phyloP scores from a whole-genome alignment of 768 basidiomycete genomes.

The Lyophyllum semitale region DNA sequence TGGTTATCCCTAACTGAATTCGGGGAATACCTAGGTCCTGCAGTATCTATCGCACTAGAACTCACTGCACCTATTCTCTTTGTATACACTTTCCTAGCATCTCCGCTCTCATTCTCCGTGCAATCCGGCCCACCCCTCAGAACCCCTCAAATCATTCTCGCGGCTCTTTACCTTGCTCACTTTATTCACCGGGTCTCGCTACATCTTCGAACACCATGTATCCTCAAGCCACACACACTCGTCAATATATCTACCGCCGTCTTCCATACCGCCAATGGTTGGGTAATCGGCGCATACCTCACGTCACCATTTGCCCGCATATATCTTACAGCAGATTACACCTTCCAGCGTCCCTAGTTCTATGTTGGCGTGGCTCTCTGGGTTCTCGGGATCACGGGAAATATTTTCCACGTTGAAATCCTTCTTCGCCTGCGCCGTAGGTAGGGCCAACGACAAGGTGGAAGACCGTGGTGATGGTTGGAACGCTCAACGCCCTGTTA shows the following conservation, averaged over 20 bases:
- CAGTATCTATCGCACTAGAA: slow-evolving; percentile 76
- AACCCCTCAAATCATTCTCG: slow-evolving; percentile 50
- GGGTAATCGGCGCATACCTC: slow-evolving; percentile 67
- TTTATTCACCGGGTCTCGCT: slow-evolving; percentile 86
- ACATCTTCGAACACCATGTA: slow-evolving; percentile 66
- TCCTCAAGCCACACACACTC: slow-evolving; percentile 69
- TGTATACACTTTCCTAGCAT: slow-evolving; percentile 43
- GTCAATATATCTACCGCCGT: slow-evolving; percentile 53
- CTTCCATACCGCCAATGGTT: slow-evolving; percentile 77
- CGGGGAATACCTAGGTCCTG: not conserved
- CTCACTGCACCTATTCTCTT: slow-evolving; percentile 59
- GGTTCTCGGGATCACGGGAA: slow-evolving; percentile 70
- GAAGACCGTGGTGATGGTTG: slow-evolving; percentile 25
- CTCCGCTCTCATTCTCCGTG: slow-evolving; percentile 46
- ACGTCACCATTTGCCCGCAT: slow-evolving; percentile 52
- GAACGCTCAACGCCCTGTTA: slow-evolving; percentile 34
- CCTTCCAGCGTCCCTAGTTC: slow-evolving; percentile 42
- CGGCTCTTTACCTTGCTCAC: slow-evolving; percentile 64
- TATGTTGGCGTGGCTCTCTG: slow-evolving; percentile 68
- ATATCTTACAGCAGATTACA: slow-evolving; percentile 35
- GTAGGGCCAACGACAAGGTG: slow-evolving; percentile 38
- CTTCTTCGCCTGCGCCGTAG: slow-evolving; percentile 75
- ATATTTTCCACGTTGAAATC: slow-evolving; percentile 87
- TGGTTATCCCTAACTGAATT: not conserved
- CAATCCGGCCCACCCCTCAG: slow-evolving; percentile 30